Evolutionary conservation across 2,329 filamentous ascomycete genomes (phyloP), one percentile per base, ranked within the genome.

Genomic region (Xylariomycetidae sp.): DNA sequence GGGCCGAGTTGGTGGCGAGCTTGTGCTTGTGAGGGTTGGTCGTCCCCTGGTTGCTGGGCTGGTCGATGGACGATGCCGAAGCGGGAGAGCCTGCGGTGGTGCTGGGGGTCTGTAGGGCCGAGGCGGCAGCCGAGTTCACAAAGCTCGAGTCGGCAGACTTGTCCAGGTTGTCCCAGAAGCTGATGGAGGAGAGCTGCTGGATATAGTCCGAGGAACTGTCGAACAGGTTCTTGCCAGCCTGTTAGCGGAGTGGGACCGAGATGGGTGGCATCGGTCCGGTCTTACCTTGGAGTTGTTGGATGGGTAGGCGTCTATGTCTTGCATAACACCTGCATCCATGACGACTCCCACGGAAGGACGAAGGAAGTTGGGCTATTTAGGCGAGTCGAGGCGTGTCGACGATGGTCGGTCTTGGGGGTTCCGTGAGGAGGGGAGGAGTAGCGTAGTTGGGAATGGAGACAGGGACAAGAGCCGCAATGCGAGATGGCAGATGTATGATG

Each of bases 301-400:
- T 41, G 50, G 49, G 45, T 53, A 54, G 40, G 53, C 48, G 47
- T 54, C 54, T 40, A 56, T 57, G 50, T 56, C 53, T 47, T 55
- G 53, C 45, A 56, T 54, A 46, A 53, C 53, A 53, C 53, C 45
- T 47, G 50, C 44, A 49, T 54, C 53, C 53, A 57, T 57, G 52
- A 54, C 54, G 53, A 56, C 42, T 47, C 42, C 46, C 44, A 42
- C 41, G 15, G 39, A n/a, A n/a, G n/a, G n/a, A n/a, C n/a, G n/a
- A n/a, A n/a, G n/a, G n/a, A n/a, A n/a, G n/a, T n/a, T n/a, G n/a
- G n/a, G n/a, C n/a, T n/a, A n/a, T n/a, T n/a, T n/a, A n/a, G n/a
- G n/a, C n/a, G n/a, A n/a, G n/a, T n/a, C n/a, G n/a, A n/a, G n/a
- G n/a, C n/a, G n/a, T n/a, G n/a, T n/a, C n/a, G n/a, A n/a, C n/a